Percentiles rank a stretch among this genome's conserved stretches.
These are phyloP conservation scores for Parathielavia hyrcaniae DNA, from an alignment of 495 filamentous ascomycete species.

Conservation along the genomic window DNA sequence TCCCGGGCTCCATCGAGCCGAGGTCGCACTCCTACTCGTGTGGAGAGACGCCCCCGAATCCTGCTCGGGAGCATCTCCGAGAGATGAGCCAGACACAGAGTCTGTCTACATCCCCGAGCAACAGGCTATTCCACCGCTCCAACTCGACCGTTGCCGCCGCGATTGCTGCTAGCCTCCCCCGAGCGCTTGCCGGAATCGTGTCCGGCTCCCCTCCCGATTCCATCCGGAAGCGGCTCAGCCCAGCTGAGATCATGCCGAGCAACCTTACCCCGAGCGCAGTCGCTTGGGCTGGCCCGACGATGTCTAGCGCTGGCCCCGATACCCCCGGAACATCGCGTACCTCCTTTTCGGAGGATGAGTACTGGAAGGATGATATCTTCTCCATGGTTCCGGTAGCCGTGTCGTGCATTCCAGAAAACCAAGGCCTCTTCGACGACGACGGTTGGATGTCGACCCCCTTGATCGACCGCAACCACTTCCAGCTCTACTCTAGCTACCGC, in stretches of 20 bases:
- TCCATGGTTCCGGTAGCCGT: constrained; percentile 47
- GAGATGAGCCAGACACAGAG: constrained; percentile 47
- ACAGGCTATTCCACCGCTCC: constrained; percentile 43
- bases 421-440: constrained; percentile 70
- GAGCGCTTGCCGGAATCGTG: constrained; percentile 61
- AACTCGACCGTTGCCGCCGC: constrained; percentile 57
- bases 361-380: constrained; percentile 36
- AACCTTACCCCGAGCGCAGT: constrained; percentile 54
- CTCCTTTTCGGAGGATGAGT: constrained; percentile 45
- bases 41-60: constrained; percentile 62
- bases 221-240: constrained; percentile 58
- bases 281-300: constrained; percentile 60
- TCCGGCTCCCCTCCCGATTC: constrained; percentile 65
- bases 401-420: constrained; percentile 64
- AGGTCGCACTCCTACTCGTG: constrained; percentile 49
- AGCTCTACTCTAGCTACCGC: constrained; percentile 64
- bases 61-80: constrained; percentile 30
- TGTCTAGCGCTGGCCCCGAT: constrained; percentile 47
- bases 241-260: constrained; percentile 59
- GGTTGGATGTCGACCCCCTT: constrained; percentile 61
- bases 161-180: constrained; percentile 64
- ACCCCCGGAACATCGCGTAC: constrained; percentile 38
- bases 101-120: constrained; percentile 68
- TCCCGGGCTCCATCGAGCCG: constrained; percentile 44
- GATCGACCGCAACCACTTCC: constrained; percentile 56